These are phyloP conservation scores for Francoa sonchifolia DNA, from an alignment of 441 rosid species.

Conservation along the genomic window DNA sequence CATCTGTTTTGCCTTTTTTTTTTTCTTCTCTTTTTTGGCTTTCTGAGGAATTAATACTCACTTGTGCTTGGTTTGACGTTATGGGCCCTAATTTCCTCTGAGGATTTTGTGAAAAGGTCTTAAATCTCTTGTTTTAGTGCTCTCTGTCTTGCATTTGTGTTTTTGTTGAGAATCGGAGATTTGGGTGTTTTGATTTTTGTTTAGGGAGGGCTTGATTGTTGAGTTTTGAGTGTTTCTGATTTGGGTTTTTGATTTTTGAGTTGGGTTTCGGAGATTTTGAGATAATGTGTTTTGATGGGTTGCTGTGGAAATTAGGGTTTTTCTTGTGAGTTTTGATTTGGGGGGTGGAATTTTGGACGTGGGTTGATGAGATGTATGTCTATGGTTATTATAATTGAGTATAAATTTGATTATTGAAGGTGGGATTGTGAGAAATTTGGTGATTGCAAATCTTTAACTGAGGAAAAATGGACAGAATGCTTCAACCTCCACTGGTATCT, in stretches of 20 bases:
- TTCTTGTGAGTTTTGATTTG: background rate
- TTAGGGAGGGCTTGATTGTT: conserved; percentile 4
- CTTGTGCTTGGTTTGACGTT: too few species aligned
- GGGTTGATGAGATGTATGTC: too few species aligned
- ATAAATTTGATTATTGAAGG: too few species aligned
- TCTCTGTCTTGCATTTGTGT: conserved; percentile 17
- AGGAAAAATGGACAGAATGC: conserved; percentile 42
- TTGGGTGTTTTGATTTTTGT: conserved; percentile 9
- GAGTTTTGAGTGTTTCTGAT: conserved; percentile 14
- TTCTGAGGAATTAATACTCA: too few species aligned
- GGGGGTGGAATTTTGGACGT: conserved; percentile 15
- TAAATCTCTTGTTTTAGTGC: conserved; percentile 24
- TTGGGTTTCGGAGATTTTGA: conserved; percentile 14
- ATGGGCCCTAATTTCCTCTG: background rate
- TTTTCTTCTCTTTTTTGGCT: too few species aligned
- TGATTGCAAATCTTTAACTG: conserved; percentile 12
- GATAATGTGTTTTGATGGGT: conserved; percentile 5
- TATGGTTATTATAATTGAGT: too few species aligned
- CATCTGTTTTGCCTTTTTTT: too few species aligned
- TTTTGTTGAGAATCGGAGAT: conserved; percentile 16
- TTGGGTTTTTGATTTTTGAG: conserved; percentile 12
- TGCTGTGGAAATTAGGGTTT: conserved; percentile 12
- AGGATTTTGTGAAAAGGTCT: conserved; percentile 18
- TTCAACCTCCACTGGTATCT: conserved; percentile 71
- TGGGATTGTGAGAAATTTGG: conserved; percentile 17